Evolutionary conservation across 805 yeast genomes (phyloP).

Genomic region (Candida nanaspora): DNA sequence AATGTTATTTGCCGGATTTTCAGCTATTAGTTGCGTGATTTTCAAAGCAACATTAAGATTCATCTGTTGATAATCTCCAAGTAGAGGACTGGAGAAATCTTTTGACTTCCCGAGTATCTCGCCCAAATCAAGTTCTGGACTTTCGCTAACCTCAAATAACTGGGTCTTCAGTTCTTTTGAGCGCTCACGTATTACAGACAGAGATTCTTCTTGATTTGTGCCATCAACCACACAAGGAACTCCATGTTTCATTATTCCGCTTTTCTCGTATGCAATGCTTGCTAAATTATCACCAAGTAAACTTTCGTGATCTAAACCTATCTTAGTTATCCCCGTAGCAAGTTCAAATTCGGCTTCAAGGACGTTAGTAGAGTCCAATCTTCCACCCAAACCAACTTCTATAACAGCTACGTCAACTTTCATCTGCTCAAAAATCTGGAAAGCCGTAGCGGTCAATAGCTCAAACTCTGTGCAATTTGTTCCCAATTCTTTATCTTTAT

Average conservation of each 20-base stretch:
- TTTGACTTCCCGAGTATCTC: conserved; percentile 5
- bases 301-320: conserved; percentile 79
- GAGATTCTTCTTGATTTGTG: conserved; percentile 45
- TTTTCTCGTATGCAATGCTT: conserved; percentile 72
- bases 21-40: conserved; percentile 34
- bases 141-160: conserved; percentile 5
- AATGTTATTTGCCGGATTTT: neutral
- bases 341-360: conserved; percentile 28
- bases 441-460: conserved; percentile 76
- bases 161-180: conserved; percentile 24
- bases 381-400: conserved; percentile 95
- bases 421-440: conserved; percentile 56
- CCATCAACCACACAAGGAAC: conserved; percentile 70
- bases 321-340: conserved; percentile 72
- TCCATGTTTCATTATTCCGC: conserved; percentile 67
- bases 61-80: conserved; percentile 65
- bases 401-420: conserved; percentile 68
- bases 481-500: conserved; percentile 28
- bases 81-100: conserved; percentile 41
- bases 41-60: conserved; percentile 65
- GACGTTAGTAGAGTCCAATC: conserved; percentile 84
- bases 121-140: conserved; percentile 1
- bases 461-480: conserved; percentile 87
- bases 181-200: conserved; percentile 33
- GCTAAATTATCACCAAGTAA: conserved; percentile 61